A percentile compares a stretch with the other conserved stretches of the same genome.
These are phyloP conservation scores for Stagonosporopsis vannaccii DNA, from an alignment of 2,329 filamentous ascomycete genomes.

Conservation along the genomic window DNA sequence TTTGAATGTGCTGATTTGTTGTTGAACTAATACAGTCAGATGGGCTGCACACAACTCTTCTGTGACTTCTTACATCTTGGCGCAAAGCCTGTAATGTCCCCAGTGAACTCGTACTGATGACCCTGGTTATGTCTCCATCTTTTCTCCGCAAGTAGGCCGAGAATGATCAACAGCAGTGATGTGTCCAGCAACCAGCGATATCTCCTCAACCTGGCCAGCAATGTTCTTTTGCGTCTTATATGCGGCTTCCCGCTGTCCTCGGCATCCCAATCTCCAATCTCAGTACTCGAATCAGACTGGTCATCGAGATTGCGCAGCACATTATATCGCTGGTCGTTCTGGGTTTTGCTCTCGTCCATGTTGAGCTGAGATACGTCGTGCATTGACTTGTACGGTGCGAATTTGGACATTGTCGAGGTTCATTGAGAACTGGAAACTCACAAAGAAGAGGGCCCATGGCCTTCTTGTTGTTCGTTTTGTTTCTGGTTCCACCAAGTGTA, in stretches of 20 bases:
- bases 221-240: slow-evolving; percentile 14
- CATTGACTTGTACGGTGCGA: slow-evolving; percentile 24
- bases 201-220: slow-evolving; percentile 24
- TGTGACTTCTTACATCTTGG: slow-evolving; percentile 32
- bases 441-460: not conserved
- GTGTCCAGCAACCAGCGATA: slow-evolving; percentile 42
- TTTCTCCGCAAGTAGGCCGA: slow-evolving; percentile 39
- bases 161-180: slow-evolving; percentile 35
- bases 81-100: slow-evolving; percentile 44
- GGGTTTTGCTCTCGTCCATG: slow-evolving; percentile 19
- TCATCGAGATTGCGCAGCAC: slow-evolving; percentile 29
- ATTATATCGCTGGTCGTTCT: slow-evolving; percentile 35
- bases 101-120: slow-evolving; percentile 34
- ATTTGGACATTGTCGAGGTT: slow-evolving; percentile 9
- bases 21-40: slow-evolving; percentile 31
- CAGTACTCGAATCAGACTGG: slow-evolving; percentile 38
- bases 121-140: slow-evolving; percentile 22
- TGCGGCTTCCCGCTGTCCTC: slow-evolving; percentile 14
- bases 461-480: slow-evolving; percentile 5
- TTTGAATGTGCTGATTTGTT: slow-evolving; percentile 40
- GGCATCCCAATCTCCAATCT: slow-evolving; percentile 37
- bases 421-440: not conserved
- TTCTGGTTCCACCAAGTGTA: slow-evolving; percentile 25
- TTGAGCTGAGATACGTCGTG: slow-evolving; percentile 21
- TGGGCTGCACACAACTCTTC: not conserved